A percentile compares a stretch with the other conserved stretches of the same genome.
Evolutionary conservation across 2,329 filamentous ascomycete species (phyloP).

Genomic region (Pseudonectria foliicola): DNA sequence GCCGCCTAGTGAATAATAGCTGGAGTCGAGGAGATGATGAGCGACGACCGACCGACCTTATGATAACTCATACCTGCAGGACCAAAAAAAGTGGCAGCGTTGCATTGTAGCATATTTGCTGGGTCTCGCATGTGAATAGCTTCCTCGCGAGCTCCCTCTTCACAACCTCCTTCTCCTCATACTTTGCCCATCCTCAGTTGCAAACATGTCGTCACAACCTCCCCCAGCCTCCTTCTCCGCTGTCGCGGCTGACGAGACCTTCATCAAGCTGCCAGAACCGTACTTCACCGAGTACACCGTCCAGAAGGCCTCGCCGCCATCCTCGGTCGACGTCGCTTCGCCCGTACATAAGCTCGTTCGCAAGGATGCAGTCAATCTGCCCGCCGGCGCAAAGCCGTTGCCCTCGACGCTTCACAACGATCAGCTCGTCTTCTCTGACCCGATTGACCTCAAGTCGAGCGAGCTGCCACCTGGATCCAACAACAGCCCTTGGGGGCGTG

Average conservation of each 20-base stretch:
- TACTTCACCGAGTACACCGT: conserved; percentile 41
- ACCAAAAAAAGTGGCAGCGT: not conserved
- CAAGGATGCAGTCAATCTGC: conserved; percentile 11
- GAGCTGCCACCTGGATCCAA: conserved; percentile 43
- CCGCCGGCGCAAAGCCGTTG: conserved; percentile 18
- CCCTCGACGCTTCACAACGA: conserved; percentile 27
- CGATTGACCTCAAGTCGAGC: conserved; percentile 40
- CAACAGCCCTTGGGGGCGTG: conserved; percentile 50
- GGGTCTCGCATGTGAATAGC: conserved; percentile 14
- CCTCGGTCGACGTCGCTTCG: conserved; percentile 8
- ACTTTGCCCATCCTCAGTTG: not conserved
- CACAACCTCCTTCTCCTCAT: not conserved
- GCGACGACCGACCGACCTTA: not conserved
- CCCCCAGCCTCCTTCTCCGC: conserved; percentile 13
- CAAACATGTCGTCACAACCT: conserved; percentile 12
- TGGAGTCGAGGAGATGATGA: too few species aligned
- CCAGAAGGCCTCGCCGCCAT: conserved; percentile 22
- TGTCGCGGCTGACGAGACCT: conserved; percentile 26
- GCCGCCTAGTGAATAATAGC: too few species aligned
- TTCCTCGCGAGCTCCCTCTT: conserved; percentile 5
- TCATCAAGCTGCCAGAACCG: conserved; percentile 43
- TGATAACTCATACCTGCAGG: not conserved
- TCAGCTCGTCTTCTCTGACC: conserved; percentile 38
- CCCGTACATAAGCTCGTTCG: conserved; percentile 30
- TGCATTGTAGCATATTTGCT: not conserved